Evolutionary conservation across 2,329 filamentous ascomycete genomes (phyloP), one percentile per base, ranked within the genome.

Genomic region (Blumeria graminis): DNA sequence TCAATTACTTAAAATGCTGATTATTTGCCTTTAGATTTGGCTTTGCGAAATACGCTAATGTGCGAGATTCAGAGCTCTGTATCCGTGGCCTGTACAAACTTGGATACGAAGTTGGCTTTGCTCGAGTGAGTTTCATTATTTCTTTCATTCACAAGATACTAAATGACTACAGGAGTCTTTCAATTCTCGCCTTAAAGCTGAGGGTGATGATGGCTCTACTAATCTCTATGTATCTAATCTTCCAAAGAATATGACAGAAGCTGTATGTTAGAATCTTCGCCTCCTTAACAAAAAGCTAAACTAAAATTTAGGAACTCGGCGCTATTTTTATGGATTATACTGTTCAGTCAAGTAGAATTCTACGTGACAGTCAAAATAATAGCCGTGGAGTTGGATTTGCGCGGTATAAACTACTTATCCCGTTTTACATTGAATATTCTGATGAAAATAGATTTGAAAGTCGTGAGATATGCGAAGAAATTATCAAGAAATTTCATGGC

Each of bases 141-240:
- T 50, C 43, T 52, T 56, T 28, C 56, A n/a, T 57, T 55, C 43
- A 48, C 62, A 58, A 51, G 55, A 14, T 52, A 33, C 36, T 45
- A 11, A 55, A 65, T 63, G 60, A 63, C 55, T n/a, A 60, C 58
- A 93, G 84, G 92, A 96, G 73, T 96, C 90, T 18, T 95, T 96
- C 72, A 98, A 98, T 70, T 89, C 89, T 62, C 88, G 93, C 63
- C 84, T 98, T 64, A 96, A 98, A 76, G 90, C 92, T 50, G 86
- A 96, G 65, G 84, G 89, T 57, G 90, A 98, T 65, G 85, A 84
- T 55, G 66, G 70, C 45, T 96, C 93, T 51, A 96, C 92, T 61
- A 98, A 98, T 68, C 78, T 98, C 60, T 98, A 98, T 70, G 89
- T 96, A 60, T 98, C 93, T 33, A 98, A 96, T 70, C 77, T 98